Evolutionary conservation across 2,329 filamentous ascomycete species (phyloP).

Genomic region (Ophidiomyces ophidiicola): DNA sequence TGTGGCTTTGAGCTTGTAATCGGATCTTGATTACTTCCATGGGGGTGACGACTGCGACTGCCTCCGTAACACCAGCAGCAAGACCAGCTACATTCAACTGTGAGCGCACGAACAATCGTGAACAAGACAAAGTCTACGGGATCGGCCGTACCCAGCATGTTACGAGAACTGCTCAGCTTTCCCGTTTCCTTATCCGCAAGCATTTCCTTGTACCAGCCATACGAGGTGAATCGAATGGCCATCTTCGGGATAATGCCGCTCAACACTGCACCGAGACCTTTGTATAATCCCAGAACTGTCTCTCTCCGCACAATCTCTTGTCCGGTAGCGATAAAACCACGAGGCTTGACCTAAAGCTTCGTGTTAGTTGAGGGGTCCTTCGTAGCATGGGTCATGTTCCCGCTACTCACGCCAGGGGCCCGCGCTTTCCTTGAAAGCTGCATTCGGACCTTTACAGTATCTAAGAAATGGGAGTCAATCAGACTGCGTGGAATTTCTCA

Average conservation of each 20-base stretch:
- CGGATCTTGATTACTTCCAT: slow-evolving; percentile 99
- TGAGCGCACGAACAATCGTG: slow-evolving; percentile 1
- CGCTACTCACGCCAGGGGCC: slow-evolving; percentile 55
- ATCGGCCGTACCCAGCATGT: slow-evolving; percentile 47
- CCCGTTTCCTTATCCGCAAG: slow-evolving; percentile 59
- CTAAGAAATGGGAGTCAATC: slow-evolving; percentile 35
- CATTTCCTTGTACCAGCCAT: slow-evolving; percentile 84
- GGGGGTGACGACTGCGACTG: slow-evolving; percentile 87
- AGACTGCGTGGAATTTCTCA: not conserved
- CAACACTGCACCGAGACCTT: slow-evolving; percentile 90
- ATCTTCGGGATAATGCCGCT: slow-evolving; percentile 98
- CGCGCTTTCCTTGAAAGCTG: slow-evolving; percentile 82
- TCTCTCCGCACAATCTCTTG: slow-evolving; percentile 76
- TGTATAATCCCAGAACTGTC: slow-evolving; percentile 88
- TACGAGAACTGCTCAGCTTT: slow-evolving; percentile 55
- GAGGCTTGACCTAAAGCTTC: slow-evolving; percentile 48
- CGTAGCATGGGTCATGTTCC: not conserved
- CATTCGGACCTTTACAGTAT: slow-evolving; percentile 99
- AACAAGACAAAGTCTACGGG: not conserved
- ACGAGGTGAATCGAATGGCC: slow-evolving; percentile 97
- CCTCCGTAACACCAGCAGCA: slow-evolving; percentile 86
- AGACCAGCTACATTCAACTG: slow-evolving; percentile 54
- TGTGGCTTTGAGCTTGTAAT: slow-evolving; percentile 94
- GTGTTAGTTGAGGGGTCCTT: not conserved
- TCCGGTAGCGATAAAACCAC: slow-evolving; percentile 80